These are phyloP conservation scores for Coemansia sp. DNA, from an alignment of 192 early-diverging fungal species.

Conservation along the genomic window DNA sequence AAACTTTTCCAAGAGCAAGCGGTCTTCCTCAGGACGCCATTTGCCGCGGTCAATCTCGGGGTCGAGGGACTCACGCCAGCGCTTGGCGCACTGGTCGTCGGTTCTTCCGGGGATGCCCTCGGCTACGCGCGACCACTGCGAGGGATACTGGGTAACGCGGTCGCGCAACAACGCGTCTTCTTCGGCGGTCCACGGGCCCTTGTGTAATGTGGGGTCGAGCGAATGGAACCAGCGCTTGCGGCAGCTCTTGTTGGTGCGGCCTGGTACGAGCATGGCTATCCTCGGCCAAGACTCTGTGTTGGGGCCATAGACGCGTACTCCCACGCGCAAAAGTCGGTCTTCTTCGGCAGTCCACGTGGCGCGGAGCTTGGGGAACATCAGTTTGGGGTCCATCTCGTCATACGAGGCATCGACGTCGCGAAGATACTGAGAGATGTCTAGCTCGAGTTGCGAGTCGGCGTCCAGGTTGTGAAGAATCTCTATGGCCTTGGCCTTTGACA, in stretches of 20 bases:
- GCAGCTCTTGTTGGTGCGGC: constrained; percentile 78
- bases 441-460: constrained; percentile 22
- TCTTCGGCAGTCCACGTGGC: constrained; percentile 77
- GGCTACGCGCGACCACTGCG: constrained; percentile 81
- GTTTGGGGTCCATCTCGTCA: constrained; percentile 13
- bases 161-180: constrained; percentile 71
- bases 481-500: constrained; percentile 36
- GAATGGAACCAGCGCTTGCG: constrained; percentile 81
- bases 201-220: constrained; percentile 67
- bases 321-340: constrained; percentile 65
- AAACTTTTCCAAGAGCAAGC: constrained; percentile 57
- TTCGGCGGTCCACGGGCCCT: constrained; percentile 76
- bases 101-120: constrained; percentile 74
- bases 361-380: constrained; percentile 45
- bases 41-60: constrained; percentile 70
- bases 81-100: constrained; percentile 86
- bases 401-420: constrained; percentile 37
- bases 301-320: constrained; percentile 69
- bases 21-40: constrained; percentile 69
- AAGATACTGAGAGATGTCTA: constrained; percentile 18
- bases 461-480: constrained; percentile 29
- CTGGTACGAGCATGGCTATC: constrained; percentile 71
- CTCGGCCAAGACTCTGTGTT: constrained; percentile 76
- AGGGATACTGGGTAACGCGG: constrained; percentile 65
- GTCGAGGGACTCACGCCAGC: constrained; percentile 85